Base-by-base conservation (phyloP, 2,329 filamentous ascomycete genomes). In the Alternaria brassicicola region DNA sequence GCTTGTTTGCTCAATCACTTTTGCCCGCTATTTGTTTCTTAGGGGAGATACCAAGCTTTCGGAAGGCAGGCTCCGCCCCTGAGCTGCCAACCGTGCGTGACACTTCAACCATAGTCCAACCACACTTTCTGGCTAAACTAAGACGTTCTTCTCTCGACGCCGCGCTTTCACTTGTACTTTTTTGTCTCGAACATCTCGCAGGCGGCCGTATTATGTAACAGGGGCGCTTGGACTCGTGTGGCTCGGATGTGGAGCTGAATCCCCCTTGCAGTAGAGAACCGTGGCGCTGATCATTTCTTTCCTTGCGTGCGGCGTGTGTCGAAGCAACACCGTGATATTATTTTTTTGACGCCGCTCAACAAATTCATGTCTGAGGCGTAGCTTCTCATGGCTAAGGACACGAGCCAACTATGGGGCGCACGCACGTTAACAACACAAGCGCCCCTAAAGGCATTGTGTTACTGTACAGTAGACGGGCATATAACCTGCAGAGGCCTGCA, bases 261-360 rank as follows among this genome's bases (percentile, higher is more conserved):
- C 13, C 31, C 15, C 36, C 21, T 41, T 12, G 30, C 46, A 43
- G 28, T 48, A 48, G 43, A 23, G 42, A 33, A 47, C 19, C 33
- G 46, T 33, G 25, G 28, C 36, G 55, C 25, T 21, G 50, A 54
- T 57, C 55, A 21, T 17, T 43, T 48, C 55, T 36, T 38, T 26
- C 35, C 33, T 6, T 19, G 33, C 13, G 30, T 6, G 26, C 30
- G 6, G 25, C 15, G 43, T 52, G 43, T 36, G 42, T 15, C 41
- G 38, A 47, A 57, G 35, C 30, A 30, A 48, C 30, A 43, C 7
- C 28, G 23, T 17, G 33, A 48, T 45, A 21, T 45, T 15, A n/a
- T 36, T 54, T 41, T 41, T 35, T 30, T 26, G 19, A 36, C 4
- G n/a, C 10, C 38, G 30, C 23, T 42, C 52, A 55, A 49, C 35